Evolutionary conservation across 306 rosid genomes (phyloP), one percentile per base, ranked within the genome.

Genomic region (Geum urbanum): DNA sequence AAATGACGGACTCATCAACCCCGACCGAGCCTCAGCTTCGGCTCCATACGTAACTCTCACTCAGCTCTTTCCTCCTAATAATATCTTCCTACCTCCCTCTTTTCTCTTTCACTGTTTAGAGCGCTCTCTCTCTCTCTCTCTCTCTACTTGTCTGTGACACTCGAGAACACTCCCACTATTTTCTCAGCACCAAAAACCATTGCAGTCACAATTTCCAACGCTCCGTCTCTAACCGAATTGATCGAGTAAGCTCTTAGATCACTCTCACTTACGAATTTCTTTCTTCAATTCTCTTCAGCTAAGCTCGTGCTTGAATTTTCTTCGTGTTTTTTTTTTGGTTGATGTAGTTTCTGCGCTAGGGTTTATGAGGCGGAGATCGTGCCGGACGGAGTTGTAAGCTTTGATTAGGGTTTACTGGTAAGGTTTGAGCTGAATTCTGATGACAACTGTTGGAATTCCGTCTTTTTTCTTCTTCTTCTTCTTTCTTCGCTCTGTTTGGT

Each of bases 401-500:
- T 77, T 83, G 90, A 87, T 87, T 86, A 76, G 76, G 76, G 32
- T 61, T 9, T 22, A 72, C 66, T 66, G 82, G 74, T 77, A 62
- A 11, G 77, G 35, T 53, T 75, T 76, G 58, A 44, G 67, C 71
- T 69, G 45, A 57, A 44, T 80, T 82, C 52, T 18, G 55, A 53
- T 73, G 35, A 49, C 6, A 9, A 56, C 27, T 5, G 63, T 55
- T 74, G 7, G 58, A 69, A 68, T 74, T 76, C 6, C 67, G 75
- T 37, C 40, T 20, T 75, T 49, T 61, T 44, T 50, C 51, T 61
- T 15, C 24, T 41, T 5, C 43, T 67, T 73, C 48, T 63, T 48
- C 12, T 37, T 41, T n/a, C 43, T 67, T 73, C 48, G 8, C 43
- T 20, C 8, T 49, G 80, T 69, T 72, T 69, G 44, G 61, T 66